A percentile compares a stretch with the other conserved stretches of the same genome.
These are phyloP conservation scores for Stereum hirsutum DNA, from an alignment of 1,284 basidiomycete genomes.

Conservation along the genomic window DNA sequence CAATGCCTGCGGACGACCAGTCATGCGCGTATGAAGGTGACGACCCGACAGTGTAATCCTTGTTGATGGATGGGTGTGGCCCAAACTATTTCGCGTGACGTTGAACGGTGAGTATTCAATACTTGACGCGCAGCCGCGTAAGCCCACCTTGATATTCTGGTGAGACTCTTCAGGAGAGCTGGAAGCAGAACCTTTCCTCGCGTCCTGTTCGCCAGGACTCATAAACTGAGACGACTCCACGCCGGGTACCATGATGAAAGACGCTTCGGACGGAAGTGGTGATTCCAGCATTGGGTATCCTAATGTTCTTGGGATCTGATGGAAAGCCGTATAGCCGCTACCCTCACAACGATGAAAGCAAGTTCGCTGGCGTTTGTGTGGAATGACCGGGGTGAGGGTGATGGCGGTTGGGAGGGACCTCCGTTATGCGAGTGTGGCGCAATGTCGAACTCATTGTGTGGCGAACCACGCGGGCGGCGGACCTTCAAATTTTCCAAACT, in stretches of 20 bases:
- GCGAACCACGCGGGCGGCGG: no score
- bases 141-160: background rate
- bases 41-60: slow-evolving; percentile 36
- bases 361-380: background rate
- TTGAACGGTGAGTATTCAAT: background rate
- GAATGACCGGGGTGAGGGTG: background rate
- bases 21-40: slow-evolving; percentile 56
- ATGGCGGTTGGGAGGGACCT: background rate
- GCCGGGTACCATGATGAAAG: slow-evolving; percentile 2
- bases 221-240: background rate
- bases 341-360: background rate
- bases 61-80: slow-evolving; percentile 31
- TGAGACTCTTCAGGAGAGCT: background rate
- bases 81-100: slow-evolving; percentile 12
- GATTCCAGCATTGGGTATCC: background rate
- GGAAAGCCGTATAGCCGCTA: background rate
- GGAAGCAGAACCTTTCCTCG: background rate
- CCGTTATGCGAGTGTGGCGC: background rate
- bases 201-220: no score
- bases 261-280: slow-evolving; percentile 1
- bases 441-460: background rate
- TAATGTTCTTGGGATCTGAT: background rate
- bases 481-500: no score
- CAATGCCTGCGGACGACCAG: slow-evolving; percentile 55
- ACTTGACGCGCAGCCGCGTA: background rate